phyloP scores from a whole-genome alignment of 495 filamentous ascomycete species.

The Friedmanniomyces endolithicus region DNA sequence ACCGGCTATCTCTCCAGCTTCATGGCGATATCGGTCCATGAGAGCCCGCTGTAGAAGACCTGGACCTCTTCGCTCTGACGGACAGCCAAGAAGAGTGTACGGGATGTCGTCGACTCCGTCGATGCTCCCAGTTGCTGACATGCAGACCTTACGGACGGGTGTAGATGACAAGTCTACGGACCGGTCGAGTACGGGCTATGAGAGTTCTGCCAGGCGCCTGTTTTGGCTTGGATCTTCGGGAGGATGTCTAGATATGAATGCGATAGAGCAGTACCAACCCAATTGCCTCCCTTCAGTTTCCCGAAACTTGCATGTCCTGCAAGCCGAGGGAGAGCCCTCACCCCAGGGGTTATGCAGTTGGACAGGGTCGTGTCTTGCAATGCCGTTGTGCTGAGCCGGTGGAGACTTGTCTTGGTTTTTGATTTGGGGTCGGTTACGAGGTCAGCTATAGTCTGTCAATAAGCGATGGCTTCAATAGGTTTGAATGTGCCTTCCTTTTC shows the following conservation, averaged over 20 bases:
- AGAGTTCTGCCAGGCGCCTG: no score
- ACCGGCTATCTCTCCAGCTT: slow-evolving; percentile 33
- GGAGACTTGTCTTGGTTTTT: no score
- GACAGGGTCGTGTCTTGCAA: background rate
- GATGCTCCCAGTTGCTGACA: slow-evolving; percentile 29
- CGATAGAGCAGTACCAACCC: no score
- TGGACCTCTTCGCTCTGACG: slow-evolving; percentile 30
- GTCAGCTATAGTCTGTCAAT: no score
- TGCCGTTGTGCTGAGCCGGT: background rate
- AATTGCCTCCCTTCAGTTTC: no score
- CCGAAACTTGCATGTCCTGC: no score
- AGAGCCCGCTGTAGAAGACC: slow-evolving; percentile 33
- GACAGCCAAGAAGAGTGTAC: slow-evolving; percentile 23
- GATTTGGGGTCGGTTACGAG: no score
- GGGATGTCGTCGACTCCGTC: slow-evolving; percentile 27
- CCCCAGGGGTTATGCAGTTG: background rate
- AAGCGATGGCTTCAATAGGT: no score
- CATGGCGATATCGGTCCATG: slow-evolving; percentile 36
- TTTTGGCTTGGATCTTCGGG: no score
- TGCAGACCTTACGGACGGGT: slow-evolving; percentile 34
- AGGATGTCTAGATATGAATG: no score
- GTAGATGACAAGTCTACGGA: slow-evolving; percentile 11
- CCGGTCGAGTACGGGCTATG: background rate
- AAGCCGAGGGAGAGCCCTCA: no score
- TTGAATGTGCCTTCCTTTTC: no score